Percentiles rank a stretch among this genome's conserved stretches.
These are phyloP conservation scores for Hanseniaspora lachancei DNA, from an alignment of 805 yeast genomes.

Conservation along the genomic window DNA sequence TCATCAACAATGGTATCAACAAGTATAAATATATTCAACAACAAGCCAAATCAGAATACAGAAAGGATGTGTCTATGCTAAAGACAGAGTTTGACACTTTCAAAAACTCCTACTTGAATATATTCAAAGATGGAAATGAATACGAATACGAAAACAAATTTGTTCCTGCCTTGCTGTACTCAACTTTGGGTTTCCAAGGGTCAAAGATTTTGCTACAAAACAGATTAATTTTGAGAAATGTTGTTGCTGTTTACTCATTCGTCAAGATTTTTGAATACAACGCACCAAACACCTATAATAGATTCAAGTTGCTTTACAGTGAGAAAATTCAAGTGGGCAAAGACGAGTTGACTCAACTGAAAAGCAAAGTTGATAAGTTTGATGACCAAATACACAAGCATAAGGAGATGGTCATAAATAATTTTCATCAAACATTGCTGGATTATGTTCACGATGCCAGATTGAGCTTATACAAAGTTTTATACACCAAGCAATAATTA, in stretches of 20 bases:
- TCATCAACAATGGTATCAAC: not conserved
- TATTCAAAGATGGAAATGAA: conserved; percentile 12
- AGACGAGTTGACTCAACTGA: conserved; percentile 13
- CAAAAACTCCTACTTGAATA: not conserved
- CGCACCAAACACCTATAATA: conserved; percentile 22
- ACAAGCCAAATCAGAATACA: conserved; percentile 7
- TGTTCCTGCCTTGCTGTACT: conserved; percentile 21
- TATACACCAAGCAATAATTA: not conserved
- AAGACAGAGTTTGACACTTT: not conserved
- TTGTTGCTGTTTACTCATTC: conserved; percentile 20
- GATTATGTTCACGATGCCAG: conserved; percentile 13
- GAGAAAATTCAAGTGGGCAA: conserved; percentile 19
- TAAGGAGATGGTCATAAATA: conserved; percentile 5
- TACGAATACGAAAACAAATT: conserved; percentile 19
- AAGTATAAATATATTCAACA: conserved; percentile 1
- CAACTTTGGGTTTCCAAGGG: conserved; percentile 22
- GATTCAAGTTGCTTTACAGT: conserved; percentile 13
- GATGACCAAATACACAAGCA: conserved; percentile 13
- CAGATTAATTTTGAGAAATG: conserved; percentile 20
- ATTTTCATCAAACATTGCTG: conserved; percentile 15
- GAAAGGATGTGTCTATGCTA: conserved; percentile 4
- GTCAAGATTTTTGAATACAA: conserved; percentile 18
- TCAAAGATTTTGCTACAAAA: conserved; percentile 22
- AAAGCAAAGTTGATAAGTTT: conserved; percentile 13
- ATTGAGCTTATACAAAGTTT: not conserved